These are phyloP conservation scores for Moesziomyces parantarcticus DNA, from an alignment of 1,284 basidiomycete species.

Conservation along the genomic window DNA sequence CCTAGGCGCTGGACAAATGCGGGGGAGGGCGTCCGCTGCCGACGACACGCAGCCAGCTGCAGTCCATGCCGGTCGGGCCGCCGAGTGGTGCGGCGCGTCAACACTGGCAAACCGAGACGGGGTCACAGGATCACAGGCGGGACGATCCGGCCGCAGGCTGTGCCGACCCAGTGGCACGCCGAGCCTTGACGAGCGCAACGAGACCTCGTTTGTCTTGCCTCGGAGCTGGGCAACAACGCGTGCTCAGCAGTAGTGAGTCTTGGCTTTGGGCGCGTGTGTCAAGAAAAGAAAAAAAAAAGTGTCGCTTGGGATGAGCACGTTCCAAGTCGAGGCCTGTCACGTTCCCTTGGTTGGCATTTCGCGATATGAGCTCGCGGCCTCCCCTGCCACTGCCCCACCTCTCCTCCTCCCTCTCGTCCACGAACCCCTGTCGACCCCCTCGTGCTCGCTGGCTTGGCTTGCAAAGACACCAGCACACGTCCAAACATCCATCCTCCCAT, in stretches of 20 bases:
- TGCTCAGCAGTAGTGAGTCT: no score
- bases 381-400: background rate
- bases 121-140: slow-evolving; percentile 11
- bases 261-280: background rate
- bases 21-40: background rate
- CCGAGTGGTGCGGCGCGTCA: slow-evolving; percentile 14
- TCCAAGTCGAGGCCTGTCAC: slow-evolving; percentile 31
- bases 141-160: background rate
- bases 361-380: slow-evolving; percentile 2
- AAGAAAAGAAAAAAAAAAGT: background rate
- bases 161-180: background rate
- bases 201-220: no score
- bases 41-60: background rate
- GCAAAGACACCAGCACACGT: background rate
- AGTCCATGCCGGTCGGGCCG: slow-evolving; percentile 33
- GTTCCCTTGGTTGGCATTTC: slow-evolving; percentile 14
- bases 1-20: background rate
- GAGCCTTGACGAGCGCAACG: background rate
- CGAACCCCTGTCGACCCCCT: background rate
- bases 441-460: slow-evolving; percentile 1
- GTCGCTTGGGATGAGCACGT: slow-evolving; percentile 22
- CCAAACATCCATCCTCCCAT: background rate
- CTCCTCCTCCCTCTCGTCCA: background rate
- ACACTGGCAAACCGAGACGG: background rate
- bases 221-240: no score